Evolutionary conservation across 805 yeast genomes (phyloP), one percentile per base, ranked within the genome.

Genomic region (Schizosaccharomyces cryophilus): DNA sequence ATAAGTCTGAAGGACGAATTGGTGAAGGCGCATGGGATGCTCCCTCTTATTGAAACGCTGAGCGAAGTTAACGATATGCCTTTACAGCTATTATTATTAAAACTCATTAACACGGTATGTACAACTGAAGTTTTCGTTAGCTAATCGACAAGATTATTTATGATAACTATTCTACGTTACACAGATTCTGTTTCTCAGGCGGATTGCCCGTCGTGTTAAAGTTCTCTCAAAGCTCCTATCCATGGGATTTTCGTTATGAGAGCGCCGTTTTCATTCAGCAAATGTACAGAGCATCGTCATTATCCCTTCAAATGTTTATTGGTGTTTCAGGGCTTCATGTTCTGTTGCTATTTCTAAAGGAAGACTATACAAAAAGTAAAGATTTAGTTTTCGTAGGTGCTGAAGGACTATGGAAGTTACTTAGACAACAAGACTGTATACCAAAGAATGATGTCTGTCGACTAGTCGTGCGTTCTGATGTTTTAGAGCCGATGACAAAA

Each of bases 241-340:
- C 62, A 30, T 35, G 38, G 15, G 63, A 63, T 11, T 61, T 66
- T 1, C 63, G 69, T 30, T 42, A 58, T 7, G 63, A 62, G 61
- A 63, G 66, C 4, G 67, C 66, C 5, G 38, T 61, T 21, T 62
- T 67, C 15, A 62, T 67, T n/a, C 63, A 61, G 51, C 61, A 59
- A 60, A 60, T 60, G 35, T 66, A 75, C 58, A 64, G 68, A 29
- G 64, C 65, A 19, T 42, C 62, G 6, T 73, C 73, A 31, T 65
- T 66, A 51, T 75, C 76, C 2, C 66, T 76, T 21, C 72, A 76
- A 7, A 74, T 74, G 77, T 73, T 77, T 64, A 71, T 77, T 9
- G 71, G 77, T 1, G 70, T 77, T 61, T 79, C 79, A 11, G 81
- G 80, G 0, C 67, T 78, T 24, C 67, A 73, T 38, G 73, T 77